A percentile compares a stretch with the other conserved stretches of the same genome.
These are phyloP conservation scores for Puccinia novopanici DNA, from an alignment of 1,284 basidiomycete species.

Conservation along the genomic window DNA sequence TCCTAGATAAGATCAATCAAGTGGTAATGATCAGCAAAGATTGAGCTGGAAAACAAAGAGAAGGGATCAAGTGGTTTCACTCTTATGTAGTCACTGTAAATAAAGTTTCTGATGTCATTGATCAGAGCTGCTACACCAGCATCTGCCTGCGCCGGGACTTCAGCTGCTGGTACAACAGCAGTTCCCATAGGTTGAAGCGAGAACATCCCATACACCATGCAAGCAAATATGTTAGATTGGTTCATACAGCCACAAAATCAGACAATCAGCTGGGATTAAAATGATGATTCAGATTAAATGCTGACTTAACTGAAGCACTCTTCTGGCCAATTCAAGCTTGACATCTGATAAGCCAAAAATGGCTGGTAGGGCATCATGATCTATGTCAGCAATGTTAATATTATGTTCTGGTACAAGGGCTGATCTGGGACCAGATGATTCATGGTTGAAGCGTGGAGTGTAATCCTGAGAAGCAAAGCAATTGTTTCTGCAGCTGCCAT, in stretches of 20 bases:
- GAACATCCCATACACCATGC: not conserved
- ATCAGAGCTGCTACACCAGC: not conserved
- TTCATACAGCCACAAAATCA: not conserved
- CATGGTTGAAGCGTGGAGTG: not conserved
- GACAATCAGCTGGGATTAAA: not conserved
- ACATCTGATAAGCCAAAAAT: not conserved
- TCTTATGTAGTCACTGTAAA: not conserved
- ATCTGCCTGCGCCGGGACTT: not conserved
- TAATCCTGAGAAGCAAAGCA: not conserved
- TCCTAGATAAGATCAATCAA: not conserved
- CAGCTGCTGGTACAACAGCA: not conserved
- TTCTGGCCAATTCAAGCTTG: not conserved
- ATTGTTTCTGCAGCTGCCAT: not conserved
- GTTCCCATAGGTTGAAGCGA: too few relatives aligned
- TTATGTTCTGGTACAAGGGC: too few relatives aligned
- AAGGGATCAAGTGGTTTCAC: not conserved
- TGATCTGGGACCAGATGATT: too few relatives aligned
- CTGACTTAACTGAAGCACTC: not conserved
- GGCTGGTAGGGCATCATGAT: too few relatives aligned
- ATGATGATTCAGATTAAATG: not conserved
- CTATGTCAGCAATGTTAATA: too few relatives aligned
- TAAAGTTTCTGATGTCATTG: not conserved
- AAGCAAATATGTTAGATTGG: not conserved
- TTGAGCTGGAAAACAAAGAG: not conserved
- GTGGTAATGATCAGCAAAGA: not conserved